Base-by-base conservation (phyloP, 2,329 filamentous ascomycete genomes). In the Sporothrix curviconia region DNA sequence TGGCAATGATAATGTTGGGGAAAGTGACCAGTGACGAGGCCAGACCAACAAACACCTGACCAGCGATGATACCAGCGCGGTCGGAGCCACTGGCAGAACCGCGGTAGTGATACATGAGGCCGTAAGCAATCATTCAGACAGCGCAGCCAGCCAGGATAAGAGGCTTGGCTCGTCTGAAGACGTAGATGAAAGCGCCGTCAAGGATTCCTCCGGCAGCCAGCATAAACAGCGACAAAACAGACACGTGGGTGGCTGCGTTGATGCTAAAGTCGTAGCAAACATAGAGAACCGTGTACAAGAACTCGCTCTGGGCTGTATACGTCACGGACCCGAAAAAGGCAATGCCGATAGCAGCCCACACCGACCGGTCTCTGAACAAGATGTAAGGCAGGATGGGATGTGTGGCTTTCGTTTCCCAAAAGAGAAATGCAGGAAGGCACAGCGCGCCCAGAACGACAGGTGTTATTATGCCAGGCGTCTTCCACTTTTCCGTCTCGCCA, bases 51-150 rank as follows among this genome's bases (percentile, higher is more conserved):
- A 86, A 70, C 7, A 86, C 72, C 66, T 87, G 81, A 1, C 79
- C 82, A 14, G 78, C 83, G 58, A 87, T 80, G 56, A 87, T 74
- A 25, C 84, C 84, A 1, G 77, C 74, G 56, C 80, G 72, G 59
- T 71, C 74, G 8, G 73, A 67, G 0, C 63, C 58, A 19, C 64
- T 68, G 12, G 72, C 64, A 6, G 77, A 76, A 34, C 82, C 82
- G n/a, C 84, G 81, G 72, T 75, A 86, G 63, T 76, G 75, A 64
- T 86, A 85, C n/a, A 86, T 72, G 1, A 87, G 74, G 11, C 83
- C 84, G 61, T 85, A 86, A 0, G 83, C 82, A n/a, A 84, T n/a
- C n/a, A n/a, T n/a, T n/a, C n/a, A n/a, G n/a, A n/a, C n/a, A n/a
- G n/a, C n/a, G n/a, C n/a, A n/a, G n/a, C n/a, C n/a, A n/a, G n/a